These are phyloP conservation scores for Fraxinus pennsylvanica DNA, from an alignment of 257 asterid species.

Conservation along the genomic window DNA sequence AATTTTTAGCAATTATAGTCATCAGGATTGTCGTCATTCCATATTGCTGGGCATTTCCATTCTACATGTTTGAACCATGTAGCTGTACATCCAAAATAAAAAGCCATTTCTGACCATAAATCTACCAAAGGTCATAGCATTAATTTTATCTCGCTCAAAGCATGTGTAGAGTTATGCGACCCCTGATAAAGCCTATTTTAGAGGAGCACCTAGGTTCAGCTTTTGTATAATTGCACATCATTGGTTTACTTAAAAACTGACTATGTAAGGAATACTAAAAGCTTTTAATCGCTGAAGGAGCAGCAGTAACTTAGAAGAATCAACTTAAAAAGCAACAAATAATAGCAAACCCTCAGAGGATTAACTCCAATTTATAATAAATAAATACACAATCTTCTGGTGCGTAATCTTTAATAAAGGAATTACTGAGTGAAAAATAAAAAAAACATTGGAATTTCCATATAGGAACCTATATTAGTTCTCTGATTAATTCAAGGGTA, in stretches of 20 bases:
- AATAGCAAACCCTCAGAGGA: background rate
- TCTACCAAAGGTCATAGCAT: background rate
- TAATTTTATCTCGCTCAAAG: background rate
- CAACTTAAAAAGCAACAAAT: background rate
- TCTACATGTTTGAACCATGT: background rate
- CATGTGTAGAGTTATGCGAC: background rate
- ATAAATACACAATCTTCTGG: too few species aligned
- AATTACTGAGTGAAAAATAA: background rate
- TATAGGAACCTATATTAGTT: conserved; percentile 20
- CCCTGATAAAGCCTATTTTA: background rate
- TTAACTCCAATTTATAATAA: background rate
- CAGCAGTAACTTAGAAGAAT: background rate
- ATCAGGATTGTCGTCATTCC: background rate
- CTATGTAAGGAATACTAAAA: background rate
- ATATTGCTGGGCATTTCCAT: background rate
- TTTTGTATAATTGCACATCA: background rate
- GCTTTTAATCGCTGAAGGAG: background rate
- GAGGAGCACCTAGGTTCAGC: background rate
- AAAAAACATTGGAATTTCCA: background rate
- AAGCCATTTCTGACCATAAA: background rate
- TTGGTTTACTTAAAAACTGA: background rate
- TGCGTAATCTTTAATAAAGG: background rate
- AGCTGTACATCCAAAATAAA: background rate
- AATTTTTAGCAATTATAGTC: background rate
- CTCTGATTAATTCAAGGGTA: conserved; percentile 23